A percentile compares a stretch with the other conserved stretches of the same genome.
Evolutionary conservation across 352 stramenopile species (phyloP).

Genomic region (Phytophthora fragariae): DNA sequence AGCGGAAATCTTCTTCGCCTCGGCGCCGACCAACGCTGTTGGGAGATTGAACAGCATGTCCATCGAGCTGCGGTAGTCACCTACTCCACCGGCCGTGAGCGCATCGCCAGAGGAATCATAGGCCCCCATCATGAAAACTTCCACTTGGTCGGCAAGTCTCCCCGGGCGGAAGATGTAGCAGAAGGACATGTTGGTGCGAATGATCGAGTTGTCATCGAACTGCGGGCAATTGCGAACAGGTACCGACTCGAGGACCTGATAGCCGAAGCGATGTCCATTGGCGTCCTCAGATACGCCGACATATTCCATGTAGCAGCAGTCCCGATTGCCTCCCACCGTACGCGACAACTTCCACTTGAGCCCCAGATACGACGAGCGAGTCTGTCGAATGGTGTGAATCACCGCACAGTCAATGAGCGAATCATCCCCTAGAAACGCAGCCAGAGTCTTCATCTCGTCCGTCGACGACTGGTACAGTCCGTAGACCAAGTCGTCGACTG

Average conservation of each 20-base stretch:
- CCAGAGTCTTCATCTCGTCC: constrained; percentile 68
- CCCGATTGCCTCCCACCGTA: constrained; percentile 75
- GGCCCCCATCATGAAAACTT: constrained; percentile 78
- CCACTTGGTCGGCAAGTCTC: constrained; percentile 56
- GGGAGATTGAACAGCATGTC: constrained; percentile 72
- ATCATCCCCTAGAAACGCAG: constrained; percentile 56
- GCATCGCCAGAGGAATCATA: constrained; percentile 71
- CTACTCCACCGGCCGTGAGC: constrained; percentile 69
- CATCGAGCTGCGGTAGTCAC: constrained; percentile 71
- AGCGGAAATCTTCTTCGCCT: constrained; percentile 75
- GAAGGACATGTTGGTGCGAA: constrained; percentile 73
- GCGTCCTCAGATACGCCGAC: constrained; percentile 65
- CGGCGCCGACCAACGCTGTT: constrained; percentile 49
- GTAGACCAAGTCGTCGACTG: constrained; percentile 64
- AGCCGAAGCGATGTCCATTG: constrained; percentile 67
- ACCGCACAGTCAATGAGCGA: constrained; percentile 72
- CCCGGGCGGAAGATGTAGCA: constrained; percentile 77
- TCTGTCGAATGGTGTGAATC: constrained; percentile 63
- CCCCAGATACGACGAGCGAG: constrained; percentile 64
- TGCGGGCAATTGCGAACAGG: constrained; percentile 62
- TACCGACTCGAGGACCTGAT: constrained; percentile 72
- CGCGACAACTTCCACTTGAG: constrained; percentile 81
- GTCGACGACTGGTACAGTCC: constrained; percentile 59
- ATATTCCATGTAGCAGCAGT: constrained; percentile 77
- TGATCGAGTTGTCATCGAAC: constrained; percentile 82